Base-by-base conservation (phyloP, 2,329 filamentous ascomycete genomes). In the Uncinocarpus reesii region DNA sequence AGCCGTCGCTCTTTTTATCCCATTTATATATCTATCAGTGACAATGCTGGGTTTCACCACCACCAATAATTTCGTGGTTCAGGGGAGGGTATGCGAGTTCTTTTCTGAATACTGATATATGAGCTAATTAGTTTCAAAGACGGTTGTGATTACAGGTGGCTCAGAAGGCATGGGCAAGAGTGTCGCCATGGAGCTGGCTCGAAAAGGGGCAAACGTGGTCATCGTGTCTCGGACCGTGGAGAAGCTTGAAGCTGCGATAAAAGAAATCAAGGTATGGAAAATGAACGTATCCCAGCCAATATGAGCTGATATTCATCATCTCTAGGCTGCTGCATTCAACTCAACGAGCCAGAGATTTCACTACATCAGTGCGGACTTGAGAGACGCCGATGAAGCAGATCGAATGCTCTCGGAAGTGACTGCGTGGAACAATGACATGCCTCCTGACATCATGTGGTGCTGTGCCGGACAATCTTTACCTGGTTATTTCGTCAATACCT, bases 91-190 rank as follows among this genome's bases (percentile, higher is more conserved):
- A 69, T 57, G 71, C 57, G 15, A 34, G 29, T 34, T 35, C 21
- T 26, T 42, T 20, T 20, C 15, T 16, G 15, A 26, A 38, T 16
- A 32, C 7, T 5, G 5, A 15, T 64, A 8, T 45, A 31, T 42
- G 47, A 28, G n/a, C 47, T 49, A n/a, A 34, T 32, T 15, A 35
- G 15, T 42, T 31, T 49, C 16, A 7, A 57, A 95, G 88, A 95
- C 89, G 1, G 75, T 93, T 45, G 73, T 96, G 48, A 73, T 98
- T 45, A 98, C 92, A 0, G 92, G 92, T 40, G 88, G 83, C 26
- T 95, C 92, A 0, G 86, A 95, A 62, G 92, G 92, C 50, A 86
- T 95, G 83, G 92, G 92, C 51, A 80, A 81, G 57, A 79, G 80
- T 44, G 78, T 82, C 16, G 88, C 83, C 4, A 75, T 79, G 44